Evolutionary conservation across 23 red algal genomes (phyloP).

Genomic region (Pyropia yezoensis): DNA sequence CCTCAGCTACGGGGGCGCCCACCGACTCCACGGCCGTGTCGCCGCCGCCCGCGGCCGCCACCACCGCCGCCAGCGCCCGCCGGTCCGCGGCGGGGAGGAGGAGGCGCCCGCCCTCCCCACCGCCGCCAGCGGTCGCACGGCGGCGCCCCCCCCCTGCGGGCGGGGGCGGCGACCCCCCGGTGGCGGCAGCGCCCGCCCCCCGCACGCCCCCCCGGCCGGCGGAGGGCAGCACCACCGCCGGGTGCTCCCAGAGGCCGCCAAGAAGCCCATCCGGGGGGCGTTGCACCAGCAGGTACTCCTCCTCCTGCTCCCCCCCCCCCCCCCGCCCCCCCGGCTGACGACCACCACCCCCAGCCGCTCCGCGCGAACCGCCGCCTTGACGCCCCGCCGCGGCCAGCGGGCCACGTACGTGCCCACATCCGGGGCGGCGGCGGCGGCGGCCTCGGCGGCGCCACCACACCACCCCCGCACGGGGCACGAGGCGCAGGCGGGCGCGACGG

Average conservation of each 20-base stretch:
- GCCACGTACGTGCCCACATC: constrained; percentile 17
- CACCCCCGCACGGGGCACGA: constrained; percentile 42
- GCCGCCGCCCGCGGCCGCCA: neutral
- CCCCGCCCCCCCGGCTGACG: neutral
- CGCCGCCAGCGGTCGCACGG: no score
- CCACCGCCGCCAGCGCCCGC: neutral
- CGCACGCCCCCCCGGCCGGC: neutral
- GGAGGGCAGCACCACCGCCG: constrained; percentile 28
- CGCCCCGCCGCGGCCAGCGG: constrained; percentile 6
- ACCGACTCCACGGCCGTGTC: neutral
- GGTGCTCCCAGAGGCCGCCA: constrained; percentile 62
- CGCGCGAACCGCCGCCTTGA: neutral
- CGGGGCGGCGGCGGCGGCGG: neutral
- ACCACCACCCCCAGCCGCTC: neutral
- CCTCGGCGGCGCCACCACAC: constrained; percentile 49
- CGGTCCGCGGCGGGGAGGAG: no score
- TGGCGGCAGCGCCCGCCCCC: no score
- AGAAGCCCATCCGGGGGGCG: constrained; percentile 50
- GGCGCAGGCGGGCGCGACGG: constrained; percentile 37
- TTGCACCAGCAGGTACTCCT: constrained; percentile 17
- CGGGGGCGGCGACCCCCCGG: no score
- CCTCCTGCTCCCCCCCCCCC: neutral
- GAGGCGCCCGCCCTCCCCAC: no score
- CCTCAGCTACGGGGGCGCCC: constrained; percentile 5
- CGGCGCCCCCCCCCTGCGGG: no score